Conservation (phyloP, 345 rosid species). For the Laguncularia racemosa region DNA sequence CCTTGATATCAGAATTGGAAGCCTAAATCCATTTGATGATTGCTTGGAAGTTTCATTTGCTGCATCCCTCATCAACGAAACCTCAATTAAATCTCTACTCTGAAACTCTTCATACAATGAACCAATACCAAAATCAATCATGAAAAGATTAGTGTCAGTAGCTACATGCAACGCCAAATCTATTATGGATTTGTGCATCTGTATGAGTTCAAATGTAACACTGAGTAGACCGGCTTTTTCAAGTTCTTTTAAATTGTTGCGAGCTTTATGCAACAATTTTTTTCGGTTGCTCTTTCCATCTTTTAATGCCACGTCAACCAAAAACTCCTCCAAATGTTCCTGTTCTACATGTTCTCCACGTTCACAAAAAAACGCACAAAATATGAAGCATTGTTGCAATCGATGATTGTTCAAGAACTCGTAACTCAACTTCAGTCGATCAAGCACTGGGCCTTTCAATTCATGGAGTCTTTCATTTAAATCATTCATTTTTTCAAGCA, state of each 20-base stretch:
- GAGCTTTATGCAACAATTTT: constrained; percentile 6
- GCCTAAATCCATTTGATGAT: constrained; percentile 3
- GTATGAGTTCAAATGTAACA: background rate
- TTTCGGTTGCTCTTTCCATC: background rate
- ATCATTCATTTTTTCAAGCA: constrained; percentile 1
- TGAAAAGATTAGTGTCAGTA: background rate
- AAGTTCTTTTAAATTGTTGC: constrained; percentile 12
- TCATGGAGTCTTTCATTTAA: background rate
- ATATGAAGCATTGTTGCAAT: constrained; percentile 17
- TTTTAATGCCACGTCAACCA: constrained; percentile 16
- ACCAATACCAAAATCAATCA: constrained; percentile 8
- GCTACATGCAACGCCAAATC: constrained; percentile 22
- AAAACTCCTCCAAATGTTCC: constrained; percentile 9
- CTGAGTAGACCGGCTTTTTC: constrained; percentile 14
- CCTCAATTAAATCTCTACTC: constrained; percentile 9
- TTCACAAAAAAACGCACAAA: constrained; percentile 21
- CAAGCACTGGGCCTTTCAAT: constrained; percentile 2
- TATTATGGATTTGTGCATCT: constrained; percentile 23
- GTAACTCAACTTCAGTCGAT: constrained; percentile 14
- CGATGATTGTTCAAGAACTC: constrained; percentile 5
- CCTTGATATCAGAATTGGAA: constrained; percentile 3
- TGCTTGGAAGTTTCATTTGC: background rate
- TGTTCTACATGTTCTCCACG: background rate
- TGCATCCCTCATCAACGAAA: constrained; percentile 6
- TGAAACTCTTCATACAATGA: constrained; percentile 1